These are phyloP conservation scores for Hyaloraphidium curvatum DNA, from an alignment of 192 early-diverging fungal genomes.

Conservation along the genomic window DNA sequence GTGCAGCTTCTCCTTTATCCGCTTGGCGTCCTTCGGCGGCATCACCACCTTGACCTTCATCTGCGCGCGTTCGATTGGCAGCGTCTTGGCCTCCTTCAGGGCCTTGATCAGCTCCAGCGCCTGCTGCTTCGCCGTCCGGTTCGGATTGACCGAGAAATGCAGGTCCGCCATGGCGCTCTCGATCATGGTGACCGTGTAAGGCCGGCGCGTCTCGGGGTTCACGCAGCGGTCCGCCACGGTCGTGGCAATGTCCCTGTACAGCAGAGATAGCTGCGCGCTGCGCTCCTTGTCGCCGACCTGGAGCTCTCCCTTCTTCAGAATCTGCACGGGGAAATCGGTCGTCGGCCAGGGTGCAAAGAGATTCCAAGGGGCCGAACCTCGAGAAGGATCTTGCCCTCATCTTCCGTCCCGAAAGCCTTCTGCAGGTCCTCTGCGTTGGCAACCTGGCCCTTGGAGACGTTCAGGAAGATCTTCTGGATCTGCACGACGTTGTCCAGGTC, in stretches of 20 bases:
- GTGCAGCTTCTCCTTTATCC: conserved; percentile 51
- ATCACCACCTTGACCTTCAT: conserved; percentile 74
- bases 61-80: conserved; percentile 87
- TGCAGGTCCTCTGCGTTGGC: conserved; percentile 72
- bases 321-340: conserved; percentile 23
- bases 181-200: conserved; percentile 93
- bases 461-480: conserved; percentile 69
- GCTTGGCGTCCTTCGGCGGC: conserved; percentile 73
- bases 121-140: conserved; percentile 71
- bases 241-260: conserved; percentile 82
- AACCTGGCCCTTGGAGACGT: conserved; percentile 92
- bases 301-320: conserved; percentile 85
- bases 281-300: conserved; percentile 96
- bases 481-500: conserved; percentile 95
- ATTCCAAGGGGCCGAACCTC: too few relatives aligned
- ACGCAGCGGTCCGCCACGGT: conserved; percentile 89
- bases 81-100: conserved; percentile 66
- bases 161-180: conserved; percentile 94
- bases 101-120: conserved; percentile 88
- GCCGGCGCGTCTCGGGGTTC: conserved; percentile 84
- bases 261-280: conserved; percentile 56
- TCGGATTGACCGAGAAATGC: conserved; percentile 78
- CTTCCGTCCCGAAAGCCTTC: conserved; percentile 76
- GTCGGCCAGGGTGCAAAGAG: not conserved
- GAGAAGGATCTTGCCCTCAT: conserved; percentile 50